Percentiles rank a stretch among this genome's conserved stretches.
Evolutionary conservation across 2,329 filamentous ascomycete genomes (phyloP).

Genomic region (Fusarium sp.): DNA sequence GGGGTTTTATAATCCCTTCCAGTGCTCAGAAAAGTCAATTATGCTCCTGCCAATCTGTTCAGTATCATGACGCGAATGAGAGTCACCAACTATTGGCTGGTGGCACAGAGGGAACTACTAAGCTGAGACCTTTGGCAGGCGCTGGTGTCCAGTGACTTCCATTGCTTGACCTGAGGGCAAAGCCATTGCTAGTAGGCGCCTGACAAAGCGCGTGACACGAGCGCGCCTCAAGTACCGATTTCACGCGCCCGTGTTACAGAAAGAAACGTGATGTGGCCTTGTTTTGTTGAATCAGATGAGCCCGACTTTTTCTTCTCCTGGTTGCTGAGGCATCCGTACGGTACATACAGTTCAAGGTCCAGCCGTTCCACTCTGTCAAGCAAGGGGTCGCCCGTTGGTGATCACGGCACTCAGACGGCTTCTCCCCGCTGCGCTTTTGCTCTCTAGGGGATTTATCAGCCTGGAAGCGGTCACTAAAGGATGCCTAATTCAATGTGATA

Average conservation of each 20-base stretch:
- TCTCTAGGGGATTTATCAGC: slow-evolving; percentile 23
- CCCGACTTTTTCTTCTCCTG: slow-evolving; percentile 5
- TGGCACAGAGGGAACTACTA: slow-evolving; percentile 12
- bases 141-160: slow-evolving; percentile 42
- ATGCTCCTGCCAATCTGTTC: not conserved
- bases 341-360: not conserved
- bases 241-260: slow-evolving; percentile 31
- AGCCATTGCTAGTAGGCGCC: slow-evolving; percentile 22
- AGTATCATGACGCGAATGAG: not conserved
- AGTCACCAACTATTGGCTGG: slow-evolving; percentile 3
- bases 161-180: slow-evolving; percentile 18
- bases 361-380: slow-evolving; percentile 21
- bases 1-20: not conserved
- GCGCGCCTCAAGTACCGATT: slow-evolving; percentile 22
- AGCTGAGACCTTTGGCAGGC: slow-evolving; percentile 37
- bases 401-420: slow-evolving; percentile 26
- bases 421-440: slow-evolving; percentile 20
- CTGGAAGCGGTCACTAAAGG: slow-evolving; percentile 14
- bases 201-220: slow-evolving; percentile 34
- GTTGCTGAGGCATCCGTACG: slow-evolving; percentile 44
- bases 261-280: slow-evolving; percentile 34
- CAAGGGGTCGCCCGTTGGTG: slow-evolving; percentile 21
- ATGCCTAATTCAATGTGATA: slow-evolving; percentile 26
- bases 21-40: not conserved
- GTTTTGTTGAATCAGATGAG: slow-evolving; percentile 35